These are phyloP conservation scores for Emmonsiellopsis sp. DNA, from an alignment of 2,329 filamentous ascomycete genomes.

Conservation along the genomic window DNA sequence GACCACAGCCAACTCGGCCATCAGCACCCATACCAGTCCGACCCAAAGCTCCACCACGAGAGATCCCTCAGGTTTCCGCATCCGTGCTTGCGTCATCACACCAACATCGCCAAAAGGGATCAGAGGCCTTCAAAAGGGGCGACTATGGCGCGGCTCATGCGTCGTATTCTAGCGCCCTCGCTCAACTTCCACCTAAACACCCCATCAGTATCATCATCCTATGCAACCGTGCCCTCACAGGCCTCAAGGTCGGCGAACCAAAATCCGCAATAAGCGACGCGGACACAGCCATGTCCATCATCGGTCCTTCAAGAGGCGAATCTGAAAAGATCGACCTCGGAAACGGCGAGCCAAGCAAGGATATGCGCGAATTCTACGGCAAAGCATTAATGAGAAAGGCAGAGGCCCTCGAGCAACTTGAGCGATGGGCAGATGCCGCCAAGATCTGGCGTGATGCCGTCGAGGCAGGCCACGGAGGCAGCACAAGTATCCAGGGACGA, in stretches of 20 bases:
- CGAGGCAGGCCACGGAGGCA: slow-evolving; percentile 75
- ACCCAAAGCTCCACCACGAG: slow-evolving; percentile 41
- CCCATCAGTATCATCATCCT: slow-evolving; percentile 81
- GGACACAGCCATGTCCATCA: slow-evolving; percentile 68
- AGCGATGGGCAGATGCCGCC: slow-evolving; percentile 81
- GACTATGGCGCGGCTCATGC: slow-evolving; percentile 82
- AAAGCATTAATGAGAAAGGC: slow-evolving; percentile 93
- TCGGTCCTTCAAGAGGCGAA: slow-evolving; percentile 70
- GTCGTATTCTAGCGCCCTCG: slow-evolving; percentile 69
- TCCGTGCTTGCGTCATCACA: slow-evolving; percentile 65
- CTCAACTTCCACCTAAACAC: slow-evolving; percentile 65
- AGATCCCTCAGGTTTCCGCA: slow-evolving; percentile 56
- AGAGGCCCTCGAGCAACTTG: slow-evolving; percentile 89
- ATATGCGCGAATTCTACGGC: slow-evolving; percentile 87
- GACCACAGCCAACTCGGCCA: slow-evolving; percentile 33
- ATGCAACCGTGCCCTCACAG: slow-evolving; percentile 83
- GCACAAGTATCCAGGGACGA: slow-evolving; percentile 73
- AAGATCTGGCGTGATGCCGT: slow-evolving; percentile 74
- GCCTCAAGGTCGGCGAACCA: slow-evolving; percentile 83
- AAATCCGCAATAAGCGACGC: slow-evolving; percentile 80
- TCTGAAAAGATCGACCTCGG: slow-evolving; percentile 68
- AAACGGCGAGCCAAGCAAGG: slow-evolving; percentile 57
- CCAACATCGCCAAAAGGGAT: slow-evolving; percentile 69
- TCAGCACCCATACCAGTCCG: slow-evolving; percentile 37
- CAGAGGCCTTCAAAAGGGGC: slow-evolving; percentile 85